Conservation (phyloP, 306 rosid species). For the Aeschynomene evenia region DNA sequence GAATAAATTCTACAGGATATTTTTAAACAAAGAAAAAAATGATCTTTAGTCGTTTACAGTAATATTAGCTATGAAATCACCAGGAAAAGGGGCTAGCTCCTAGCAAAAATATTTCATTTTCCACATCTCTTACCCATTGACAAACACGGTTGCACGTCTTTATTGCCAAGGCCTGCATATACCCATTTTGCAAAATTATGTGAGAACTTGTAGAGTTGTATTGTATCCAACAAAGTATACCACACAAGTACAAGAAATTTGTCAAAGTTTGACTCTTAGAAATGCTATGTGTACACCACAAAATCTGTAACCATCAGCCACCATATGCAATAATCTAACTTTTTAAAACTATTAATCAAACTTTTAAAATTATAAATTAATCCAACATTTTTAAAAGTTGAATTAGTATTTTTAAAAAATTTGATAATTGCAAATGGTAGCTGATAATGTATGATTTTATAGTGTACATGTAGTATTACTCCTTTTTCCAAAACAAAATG, state of each 20-base stretch:
- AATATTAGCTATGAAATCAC: constrained; percentile 52
- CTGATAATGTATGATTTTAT: too few species aligned
- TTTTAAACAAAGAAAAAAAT: constrained; percentile 30
- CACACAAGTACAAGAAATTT: constrained; percentile 3
- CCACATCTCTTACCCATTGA: constrained; percentile 98
- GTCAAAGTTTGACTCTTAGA: not conserved
- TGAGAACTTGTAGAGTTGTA: too few species aligned
- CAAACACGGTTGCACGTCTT: constrained; percentile 92
- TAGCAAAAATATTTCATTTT: constrained; percentile 91
- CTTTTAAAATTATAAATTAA: too few species aligned
- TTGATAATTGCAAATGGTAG: too few species aligned
- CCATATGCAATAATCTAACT: too few species aligned
- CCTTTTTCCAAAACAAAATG: too few species aligned
- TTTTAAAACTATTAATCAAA: too few species aligned
- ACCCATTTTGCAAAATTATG: constrained; percentile 20
- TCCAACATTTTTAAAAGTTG: too few species aligned
- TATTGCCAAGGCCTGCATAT: constrained; percentile 85
- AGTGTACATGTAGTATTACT: too few species aligned
- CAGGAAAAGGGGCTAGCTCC: constrained; percentile 99
- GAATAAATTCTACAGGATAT: constrained; percentile 27
- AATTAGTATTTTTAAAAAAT: too few species aligned
- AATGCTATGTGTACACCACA: too few species aligned
- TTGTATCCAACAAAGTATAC: not conserved
- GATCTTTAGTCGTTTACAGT: constrained; percentile 60
- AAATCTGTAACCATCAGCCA: too few species aligned